Base-by-base conservation (phyloP, 768 basidiomycete genomes). In the Naganishia vishniacii region DNA sequence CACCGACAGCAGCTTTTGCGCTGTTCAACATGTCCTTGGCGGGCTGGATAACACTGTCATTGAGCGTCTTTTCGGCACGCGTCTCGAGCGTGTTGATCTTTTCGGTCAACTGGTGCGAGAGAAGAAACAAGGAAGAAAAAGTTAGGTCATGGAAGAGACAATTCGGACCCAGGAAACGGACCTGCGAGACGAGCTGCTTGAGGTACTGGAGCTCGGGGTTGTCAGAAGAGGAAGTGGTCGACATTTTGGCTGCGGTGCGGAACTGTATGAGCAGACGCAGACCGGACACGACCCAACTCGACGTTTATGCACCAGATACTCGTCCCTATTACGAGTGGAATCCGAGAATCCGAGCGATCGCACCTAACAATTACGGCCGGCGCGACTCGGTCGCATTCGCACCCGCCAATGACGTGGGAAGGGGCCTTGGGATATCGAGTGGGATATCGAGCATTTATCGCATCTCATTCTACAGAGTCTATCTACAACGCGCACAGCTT, bases 141-240 rank as follows among this genome's bases (percentile, higher is more conserved):
- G 48, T 20, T 28, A 16, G 29, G 18, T 15, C 5, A 6, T 18
- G 13, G 26, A 4, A 7, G 29, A 45, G 28, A 23, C 5, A n/a
- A 15, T 37, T n/a, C n/a, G n/a, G n/a, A n/a, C n/a, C n/a, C n/a
- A n/a, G n/a, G n/a, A 8, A 16, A 70, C 74, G 28, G 44, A 77
- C 77, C 81, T 97, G 91, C 15, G 81, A 74, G 68, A 95, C 91
- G 72, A 99, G 87, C 44, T 82, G 80, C 80, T 99, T 99, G 81
- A 99, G 87, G 78, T 98, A 91, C 72, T 89, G 89, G 72, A 99
- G 83, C 80, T 97, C 91, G 66, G 73, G 67, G 53, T 56, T 56
- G 15, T 40, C 53, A 65, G 62, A 53, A 18, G 62, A 63, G 9
- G 62, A 37, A 34, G 48, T 25, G 49, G 62, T 29, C 8, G 49